These are phyloP conservation scores for Termitomyces sp. DNA, from an alignment of 768 basidiomycete species.

Conservation along the genomic window DNA sequence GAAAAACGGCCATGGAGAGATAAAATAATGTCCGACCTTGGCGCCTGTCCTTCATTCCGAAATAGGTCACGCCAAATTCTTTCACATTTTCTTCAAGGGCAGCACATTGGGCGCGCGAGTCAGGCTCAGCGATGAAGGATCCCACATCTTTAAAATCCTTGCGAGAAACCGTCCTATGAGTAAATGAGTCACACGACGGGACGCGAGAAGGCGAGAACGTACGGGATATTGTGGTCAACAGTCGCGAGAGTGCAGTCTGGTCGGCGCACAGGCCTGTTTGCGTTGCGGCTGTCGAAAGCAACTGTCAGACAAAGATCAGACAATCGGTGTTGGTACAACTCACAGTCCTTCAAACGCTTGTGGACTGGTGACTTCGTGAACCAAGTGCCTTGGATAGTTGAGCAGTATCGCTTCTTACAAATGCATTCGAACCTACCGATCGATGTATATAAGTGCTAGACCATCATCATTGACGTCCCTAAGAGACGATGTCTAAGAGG, in stretches of 20 bases:
- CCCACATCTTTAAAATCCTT: conserved; percentile 72
- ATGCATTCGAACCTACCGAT: conserved; percentile 48
- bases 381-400: conserved; percentile 45
- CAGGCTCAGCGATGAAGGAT: conserved; percentile 79
- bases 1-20: conserved; percentile 3
- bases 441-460: conserved; percentile 80
- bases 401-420: not conserved
- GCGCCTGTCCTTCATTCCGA: conserved; percentile 85
- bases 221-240: conserved; percentile 88
- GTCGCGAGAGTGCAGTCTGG: conserved; percentile 90
- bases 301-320: conserved; percentile 15
- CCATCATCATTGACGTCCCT: conserved; percentile 77
- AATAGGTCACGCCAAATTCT: conserved; percentile 89
- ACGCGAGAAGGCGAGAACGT: conserved; percentile 28
- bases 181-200: conserved; percentile 4
- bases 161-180: conserved; percentile 64
- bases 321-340: conserved; percentile 24
- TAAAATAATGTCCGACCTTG: conserved; percentile 55
- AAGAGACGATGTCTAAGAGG: conserved; percentile 14
- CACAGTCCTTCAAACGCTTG: conserved; percentile 89
- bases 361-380: conserved; percentile 93
- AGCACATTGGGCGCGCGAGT: conserved; percentile 79
- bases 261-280: conserved; percentile 73
- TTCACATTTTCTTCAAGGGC: conserved; percentile 89
- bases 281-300: conserved; percentile 52